Evolutionary conservation across 768 basidiomycete species (phyloP).

Genomic region (Lactarius akahatsu): DNA sequence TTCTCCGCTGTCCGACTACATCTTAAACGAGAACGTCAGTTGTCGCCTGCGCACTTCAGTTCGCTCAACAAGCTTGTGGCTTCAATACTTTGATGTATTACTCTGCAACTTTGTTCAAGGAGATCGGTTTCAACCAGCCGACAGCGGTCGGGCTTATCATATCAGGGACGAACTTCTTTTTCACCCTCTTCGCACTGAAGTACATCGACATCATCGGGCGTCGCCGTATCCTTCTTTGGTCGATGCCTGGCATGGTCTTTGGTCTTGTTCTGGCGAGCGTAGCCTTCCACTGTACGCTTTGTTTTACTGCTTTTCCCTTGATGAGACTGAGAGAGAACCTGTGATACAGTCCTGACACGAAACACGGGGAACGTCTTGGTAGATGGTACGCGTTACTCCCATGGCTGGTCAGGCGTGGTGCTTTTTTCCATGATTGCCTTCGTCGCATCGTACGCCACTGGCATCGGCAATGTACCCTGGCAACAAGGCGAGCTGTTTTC

Average conservation of each 20-base stretch:
- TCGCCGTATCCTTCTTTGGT: slow-evolving; percentile 65
- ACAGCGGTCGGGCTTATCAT: slow-evolving; percentile 79
- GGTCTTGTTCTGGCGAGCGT: slow-evolving; percentile 62
- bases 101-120: slow-evolving; percentile 75
- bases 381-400: slow-evolving; percentile 57
- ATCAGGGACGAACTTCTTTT: slow-evolving; percentile 75
- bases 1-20: background rate
- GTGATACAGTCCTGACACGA: slow-evolving; percentile 51
- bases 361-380: slow-evolving; percentile 61
- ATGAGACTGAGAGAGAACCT: background rate
- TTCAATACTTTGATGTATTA: slow-evolving; percentile 56
- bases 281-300: slow-evolving; percentile 56
- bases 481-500: slow-evolving; percentile 84
- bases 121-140: slow-evolving; percentile 79
- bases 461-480: slow-evolving; percentile 82
- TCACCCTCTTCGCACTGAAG: slow-evolving; percentile 72
- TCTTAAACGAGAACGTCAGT: slow-evolving; percentile 42
- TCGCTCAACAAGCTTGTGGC: slow-evolving; percentile 77
- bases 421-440: slow-evolving; percentile 81
- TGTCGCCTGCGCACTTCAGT: slow-evolving; percentile 78
- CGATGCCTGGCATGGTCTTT: slow-evolving; percentile 71
- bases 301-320: background rate
- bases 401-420: slow-evolving; percentile 63
- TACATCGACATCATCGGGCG: slow-evolving; percentile 73
- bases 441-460: slow-evolving; percentile 78